Base-by-base conservation (phyloP, 108 stramenopile genomes). In the Nitzschia sp. region DNA sequence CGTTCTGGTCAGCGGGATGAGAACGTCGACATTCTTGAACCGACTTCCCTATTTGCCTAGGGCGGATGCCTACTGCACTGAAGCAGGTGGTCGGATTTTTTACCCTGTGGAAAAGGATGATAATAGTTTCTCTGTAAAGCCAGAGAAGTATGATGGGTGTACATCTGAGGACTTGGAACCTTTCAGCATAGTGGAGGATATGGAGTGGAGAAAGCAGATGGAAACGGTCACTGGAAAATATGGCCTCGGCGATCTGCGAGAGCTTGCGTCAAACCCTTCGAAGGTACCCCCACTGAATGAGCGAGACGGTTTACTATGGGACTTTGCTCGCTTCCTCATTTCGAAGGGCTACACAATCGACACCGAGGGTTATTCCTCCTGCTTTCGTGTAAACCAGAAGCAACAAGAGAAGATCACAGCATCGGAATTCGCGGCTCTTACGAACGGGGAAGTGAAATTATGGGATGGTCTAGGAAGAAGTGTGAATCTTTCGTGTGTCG, bases 1-100 rank as follows among this genome's bases (percentile, higher is more conserved):
- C 1, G 85, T 94, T 0, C 48, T 94, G 2, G 64, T 94, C 11
- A 90, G 88, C 58, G 92, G 92, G n/a, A 91, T 91, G 92, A 61
- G 92, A 61, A 83, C 89, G 17, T 70, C 87, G 38, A 94, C 92
- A 0, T 66, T 94, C 18, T 68, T 88, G 49, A 83, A 82, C 24
- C 75, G 92, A n/a, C 55, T 94, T 24, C 88, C 92, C 15, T 90
- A 75, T 61, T 70, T 94, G 46, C 92, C 92, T 1, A 59, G 54
- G 35, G 87, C 92, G 4, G 90, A 91, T 75, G 93, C 90, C 36
- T 94, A 94, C 54, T 83, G 78, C 33, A 66, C 59, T 42, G 92
- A 94, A 54, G 82, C 82, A 2, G 92, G 92, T 8, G 92, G 92
- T 0, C 80, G 89, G 19, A 94, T 94, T 46, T 90, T 88, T 72